A percentile compares a stretch with the other conserved stretches of the same genome.
These are phyloP conservation scores for Harringtonia lauricola DNA, from an alignment of 2,329 filamentous ascomycete genomes.

Conservation along the genomic window DNA sequence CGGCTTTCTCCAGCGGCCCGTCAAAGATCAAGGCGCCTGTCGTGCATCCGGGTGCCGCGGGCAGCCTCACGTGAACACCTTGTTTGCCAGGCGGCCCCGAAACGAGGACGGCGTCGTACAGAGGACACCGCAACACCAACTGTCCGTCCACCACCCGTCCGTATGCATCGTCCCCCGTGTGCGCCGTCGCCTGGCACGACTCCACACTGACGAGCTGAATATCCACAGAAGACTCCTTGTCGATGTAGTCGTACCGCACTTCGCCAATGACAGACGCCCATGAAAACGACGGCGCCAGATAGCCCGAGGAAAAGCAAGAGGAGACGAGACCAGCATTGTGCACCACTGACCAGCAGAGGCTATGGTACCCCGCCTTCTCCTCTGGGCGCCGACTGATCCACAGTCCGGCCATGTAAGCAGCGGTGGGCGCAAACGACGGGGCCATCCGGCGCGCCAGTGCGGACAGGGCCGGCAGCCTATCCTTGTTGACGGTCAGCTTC, in stretches of 20 bases:
- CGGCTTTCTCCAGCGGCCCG: no score
- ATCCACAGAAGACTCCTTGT: not conserved
- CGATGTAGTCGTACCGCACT: not conserved
- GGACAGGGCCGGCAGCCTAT: not conserved
- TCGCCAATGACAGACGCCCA: not conserved
- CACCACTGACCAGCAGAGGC: not conserved
- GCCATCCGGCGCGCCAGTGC: slow-evolving; percentile 24
- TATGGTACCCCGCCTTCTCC: not conserved
- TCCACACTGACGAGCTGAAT: not conserved
- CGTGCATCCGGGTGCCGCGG: no score
- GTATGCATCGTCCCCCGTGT: not conserved
- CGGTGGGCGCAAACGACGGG: not conserved
- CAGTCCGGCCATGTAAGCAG: not conserved
- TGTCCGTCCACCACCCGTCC: not conserved
- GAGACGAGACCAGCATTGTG: not conserved
- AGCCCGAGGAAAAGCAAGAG: not conserved
- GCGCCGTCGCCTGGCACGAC: not conserved
- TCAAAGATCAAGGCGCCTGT: no score
- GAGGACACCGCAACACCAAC: not conserved
- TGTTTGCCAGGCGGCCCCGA: no score
- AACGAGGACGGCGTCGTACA: not conserved
- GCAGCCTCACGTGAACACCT: no score
- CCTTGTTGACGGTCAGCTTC: not conserved
- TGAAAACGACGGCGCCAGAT: not conserved
- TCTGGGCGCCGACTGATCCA: not conserved